Percentiles rank a stretch among this genome's conserved stretches.
Conservation (phyloP, 129 eudicot genomes). For the Dittrichia graveolens region DNA sequence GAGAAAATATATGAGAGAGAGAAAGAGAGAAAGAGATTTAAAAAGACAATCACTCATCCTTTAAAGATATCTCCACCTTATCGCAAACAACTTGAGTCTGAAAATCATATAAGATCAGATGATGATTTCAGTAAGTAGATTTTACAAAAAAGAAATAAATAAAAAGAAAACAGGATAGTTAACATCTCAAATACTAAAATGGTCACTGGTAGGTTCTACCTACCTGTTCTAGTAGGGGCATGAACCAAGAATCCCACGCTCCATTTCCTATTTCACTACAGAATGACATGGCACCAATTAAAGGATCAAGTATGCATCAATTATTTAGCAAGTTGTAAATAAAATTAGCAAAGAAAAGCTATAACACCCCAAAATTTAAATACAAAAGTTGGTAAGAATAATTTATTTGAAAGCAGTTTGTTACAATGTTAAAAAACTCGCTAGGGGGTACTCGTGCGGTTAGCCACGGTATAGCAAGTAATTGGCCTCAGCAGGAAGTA, state of each 20-base stretch:
- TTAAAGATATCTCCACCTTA: conserved; percentile 47
- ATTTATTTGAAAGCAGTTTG: no score
- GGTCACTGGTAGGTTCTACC: no score
- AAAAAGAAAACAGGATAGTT: not conserved
- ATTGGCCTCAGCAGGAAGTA: no score
- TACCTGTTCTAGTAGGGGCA: conserved; percentile 82
- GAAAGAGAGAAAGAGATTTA: not conserved
- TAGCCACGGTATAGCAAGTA: no score
- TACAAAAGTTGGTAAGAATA: no score
- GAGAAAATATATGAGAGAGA: not conserved
- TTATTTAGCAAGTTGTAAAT: not conserved
- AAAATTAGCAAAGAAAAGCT: not conserved
- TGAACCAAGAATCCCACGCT: conserved; percentile 96
- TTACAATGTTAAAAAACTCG: no score
- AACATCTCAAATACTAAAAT: conserved; percentile 1
- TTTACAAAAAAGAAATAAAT: not conserved
- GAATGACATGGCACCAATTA: not conserved
- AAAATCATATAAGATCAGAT: conserved; percentile 23
- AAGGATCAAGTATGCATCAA: not conserved
- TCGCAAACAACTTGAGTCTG: conserved; percentile 83
- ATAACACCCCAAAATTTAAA: no score
- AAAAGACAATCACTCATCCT: not conserved
- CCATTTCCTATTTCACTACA: conserved; percentile 93
- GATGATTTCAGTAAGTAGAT: conserved; percentile 1
- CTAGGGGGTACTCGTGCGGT: no score